These are phyloP conservation scores for Leersia perrieri DNA, from an alignment of 176 grass and related monocot genomes.

Conservation along the genomic window DNA sequence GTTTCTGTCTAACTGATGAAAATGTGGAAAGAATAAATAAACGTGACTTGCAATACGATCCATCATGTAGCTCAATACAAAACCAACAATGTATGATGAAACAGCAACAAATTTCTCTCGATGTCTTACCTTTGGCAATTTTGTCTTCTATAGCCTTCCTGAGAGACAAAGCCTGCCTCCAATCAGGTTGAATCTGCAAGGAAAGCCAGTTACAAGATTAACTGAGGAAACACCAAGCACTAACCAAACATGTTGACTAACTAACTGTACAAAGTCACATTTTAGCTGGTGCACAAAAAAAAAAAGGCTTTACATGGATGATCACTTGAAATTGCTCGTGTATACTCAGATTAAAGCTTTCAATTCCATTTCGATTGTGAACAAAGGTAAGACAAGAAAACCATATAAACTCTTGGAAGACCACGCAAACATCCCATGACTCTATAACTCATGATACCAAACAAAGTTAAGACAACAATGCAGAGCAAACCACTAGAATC, in stretches of 20 bases:
- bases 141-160: constrained; percentile 89
- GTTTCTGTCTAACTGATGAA: not conserved
- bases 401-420: not conserved
- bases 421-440: not conserved
- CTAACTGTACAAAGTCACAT: constrained; percentile 1
- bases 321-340: not conserved
- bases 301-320: not conserved
- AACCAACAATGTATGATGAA: not conserved
- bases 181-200: constrained; percentile 83
- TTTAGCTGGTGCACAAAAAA: constrained; percentile 1
- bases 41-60: not conserved
- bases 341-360: not conserved
- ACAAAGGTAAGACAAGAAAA: not conserved
- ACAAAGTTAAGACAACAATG: not conserved
- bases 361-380: constrained; percentile 30
- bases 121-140: constrained; percentile 77
- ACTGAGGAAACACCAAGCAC: not conserved
- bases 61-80: not conserved
- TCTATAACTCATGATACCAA: not conserved
- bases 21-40: not conserved
- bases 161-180: constrained; percentile 78
- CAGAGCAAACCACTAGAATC: not conserved
- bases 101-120: not conserved
- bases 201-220: not conserved
- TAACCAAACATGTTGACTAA: not conserved